Conservation (phyloP, 768 basidiomycete genomes). For the Lepiota venenata region DNA sequence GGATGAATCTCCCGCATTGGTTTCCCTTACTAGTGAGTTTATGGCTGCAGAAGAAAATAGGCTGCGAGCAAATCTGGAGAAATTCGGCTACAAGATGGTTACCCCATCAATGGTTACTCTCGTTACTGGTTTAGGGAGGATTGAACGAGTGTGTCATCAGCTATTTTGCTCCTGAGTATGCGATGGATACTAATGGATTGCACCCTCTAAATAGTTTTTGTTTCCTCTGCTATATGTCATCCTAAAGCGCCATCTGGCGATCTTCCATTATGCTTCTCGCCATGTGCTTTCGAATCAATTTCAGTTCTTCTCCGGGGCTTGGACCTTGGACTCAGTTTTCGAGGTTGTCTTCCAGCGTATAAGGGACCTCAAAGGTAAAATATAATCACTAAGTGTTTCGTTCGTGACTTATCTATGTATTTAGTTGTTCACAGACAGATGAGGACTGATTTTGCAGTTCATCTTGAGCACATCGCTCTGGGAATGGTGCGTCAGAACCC, state of each 20-base stretch:
- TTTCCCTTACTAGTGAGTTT: conserved; percentile 3
- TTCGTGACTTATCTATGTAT: too few species aligned
- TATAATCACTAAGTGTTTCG: too few species aligned
- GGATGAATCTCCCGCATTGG: conserved; percentile 6
- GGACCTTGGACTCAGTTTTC: too few species aligned
- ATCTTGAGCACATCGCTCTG: too few species aligned
- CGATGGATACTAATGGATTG: background rate
- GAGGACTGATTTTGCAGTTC: too few species aligned
- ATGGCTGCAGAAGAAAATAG: conserved; percentile 12
- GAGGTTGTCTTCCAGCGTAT: too few species aligned
- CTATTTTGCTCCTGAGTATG: background rate
- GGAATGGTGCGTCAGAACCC: too few species aligned
- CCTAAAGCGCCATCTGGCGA: conserved; percentile 15
- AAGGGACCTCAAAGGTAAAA: too few species aligned
- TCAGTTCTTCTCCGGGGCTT: too few species aligned
- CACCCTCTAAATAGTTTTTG: conserved; percentile 13
- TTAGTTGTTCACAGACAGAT: too few species aligned
- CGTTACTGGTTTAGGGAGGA: conserved; percentile 14
- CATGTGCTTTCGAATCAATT: too few species aligned
- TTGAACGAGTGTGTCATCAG: conserved; percentile 21
- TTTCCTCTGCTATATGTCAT: conserved; percentile 19
- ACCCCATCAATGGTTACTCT: conserved; percentile 16
- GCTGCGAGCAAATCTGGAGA: conserved; percentile 14
- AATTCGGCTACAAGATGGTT: conserved; percentile 15
- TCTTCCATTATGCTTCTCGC: conserved; percentile 25